A percentile compares a stretch with the other conserved stretches of the same genome.
These are phyloP conservation scores for Acacia crassicarpa DNA, from an alignment of 306 rosid genomes.

Conservation along the genomic window DNA sequence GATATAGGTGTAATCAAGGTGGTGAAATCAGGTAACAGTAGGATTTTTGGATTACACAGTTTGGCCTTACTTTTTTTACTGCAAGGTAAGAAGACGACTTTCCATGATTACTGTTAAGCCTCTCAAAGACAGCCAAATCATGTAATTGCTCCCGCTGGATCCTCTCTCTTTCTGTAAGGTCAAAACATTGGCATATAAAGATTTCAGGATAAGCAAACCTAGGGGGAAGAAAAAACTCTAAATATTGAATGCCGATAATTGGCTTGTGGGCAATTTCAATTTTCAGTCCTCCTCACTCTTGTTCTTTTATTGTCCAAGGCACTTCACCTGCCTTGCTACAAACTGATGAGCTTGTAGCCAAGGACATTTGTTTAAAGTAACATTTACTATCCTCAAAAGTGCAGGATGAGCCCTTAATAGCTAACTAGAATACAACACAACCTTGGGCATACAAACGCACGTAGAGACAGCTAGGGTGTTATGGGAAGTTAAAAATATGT, in stretches of 20 bases:
- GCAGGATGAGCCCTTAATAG: background rate
- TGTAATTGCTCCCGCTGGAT: constrained; percentile 71
- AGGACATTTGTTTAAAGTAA: background rate
- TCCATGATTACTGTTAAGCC: constrained; percentile 67
- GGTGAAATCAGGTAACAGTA: constrained; percentile 7
- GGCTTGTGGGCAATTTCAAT: background rate
- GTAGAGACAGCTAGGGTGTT: background rate
- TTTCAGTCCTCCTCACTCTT: background rate
- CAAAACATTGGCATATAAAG: constrained; percentile 16
- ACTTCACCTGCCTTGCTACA: background rate
- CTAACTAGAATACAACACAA: background rate
- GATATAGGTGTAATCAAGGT: background rate
- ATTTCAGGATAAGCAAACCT: background rate
- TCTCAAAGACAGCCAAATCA: constrained; percentile 91
- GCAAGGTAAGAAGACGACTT: constrained; percentile 74
- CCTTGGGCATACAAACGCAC: background rate
- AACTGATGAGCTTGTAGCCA: background rate
- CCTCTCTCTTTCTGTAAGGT: constrained; percentile 71
- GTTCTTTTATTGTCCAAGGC: background rate
- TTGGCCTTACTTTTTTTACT: constrained; percentile 68
- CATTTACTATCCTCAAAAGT: background rate
- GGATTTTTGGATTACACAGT: background rate
- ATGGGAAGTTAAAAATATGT: background rate
- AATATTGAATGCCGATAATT: background rate
- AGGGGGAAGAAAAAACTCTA: background rate